Percentiles rank a stretch among this genome's conserved stretches.
phyloP scores from a whole-genome alignment of 176 grass and related monocot genomes.

The barley (Hordeum vulgare) region DNA sequence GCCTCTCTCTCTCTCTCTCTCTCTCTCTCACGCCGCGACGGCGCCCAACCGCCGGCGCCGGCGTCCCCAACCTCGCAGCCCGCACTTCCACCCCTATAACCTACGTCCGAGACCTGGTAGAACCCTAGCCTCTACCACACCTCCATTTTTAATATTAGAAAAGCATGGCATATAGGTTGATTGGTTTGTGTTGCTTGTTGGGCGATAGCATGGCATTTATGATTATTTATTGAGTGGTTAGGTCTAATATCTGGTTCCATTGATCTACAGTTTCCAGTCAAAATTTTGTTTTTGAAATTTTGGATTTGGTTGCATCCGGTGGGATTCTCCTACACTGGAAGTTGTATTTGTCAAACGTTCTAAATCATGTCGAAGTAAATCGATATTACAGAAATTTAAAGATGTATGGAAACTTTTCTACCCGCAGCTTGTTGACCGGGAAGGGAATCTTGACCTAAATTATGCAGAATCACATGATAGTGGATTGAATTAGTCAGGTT shows the following conservation, averaged over 20 bases:
- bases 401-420: not conserved
- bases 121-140: too few relatives aligned
- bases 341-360: not conserved
- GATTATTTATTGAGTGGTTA: not conserved
- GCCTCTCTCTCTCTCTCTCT: too few relatives aligned
- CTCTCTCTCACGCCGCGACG: too few relatives aligned
- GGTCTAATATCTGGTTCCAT: not conserved
- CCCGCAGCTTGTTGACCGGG: not conserved
- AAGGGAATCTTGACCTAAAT: too few relatives aligned
- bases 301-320: not conserved
- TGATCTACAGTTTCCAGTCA: not conserved
- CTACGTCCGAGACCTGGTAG: too few relatives aligned
- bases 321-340: not conserved
- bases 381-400: not conserved
- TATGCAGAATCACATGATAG: not conserved
- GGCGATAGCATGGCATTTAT: not conserved
- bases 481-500: not conserved
- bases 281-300: not conserved
- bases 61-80: too few relatives aligned
- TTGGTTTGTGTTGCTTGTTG: not conserved
- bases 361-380: not conserved
- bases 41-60: too few relatives aligned
- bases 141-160: not conserved
- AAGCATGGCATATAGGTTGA: not conserved
- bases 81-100: too few relatives aligned